Evolutionary conservation across 2,329 filamentous ascomycete species (phyloP), one percentile per base, ranked within the genome.

Genomic region (Davidsoniella eucalypti): DNA sequence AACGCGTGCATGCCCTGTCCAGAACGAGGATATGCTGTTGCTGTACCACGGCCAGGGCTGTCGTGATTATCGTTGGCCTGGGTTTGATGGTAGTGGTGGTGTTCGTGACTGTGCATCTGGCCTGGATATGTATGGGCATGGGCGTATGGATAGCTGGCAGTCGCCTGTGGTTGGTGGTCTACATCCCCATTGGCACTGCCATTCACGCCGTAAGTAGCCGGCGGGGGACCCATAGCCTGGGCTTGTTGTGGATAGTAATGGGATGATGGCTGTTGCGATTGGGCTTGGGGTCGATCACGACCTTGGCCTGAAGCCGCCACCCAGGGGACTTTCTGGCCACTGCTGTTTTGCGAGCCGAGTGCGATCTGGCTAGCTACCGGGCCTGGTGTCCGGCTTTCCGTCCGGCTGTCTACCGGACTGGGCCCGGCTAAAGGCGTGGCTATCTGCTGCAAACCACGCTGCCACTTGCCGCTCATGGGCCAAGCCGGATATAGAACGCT

Each of bases 401-500:
- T 9, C 29, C 2, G 16, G 3, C 12, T 23, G 12, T 52, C 49
- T 5, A 25, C 47, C 2, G 45, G 43, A 37, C 49, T 56, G 2
- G 51, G 29, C 2, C 52, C 54, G 2, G 53, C 48, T 9, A 54
- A 37, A 5, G 56, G 56, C 16, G 55, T 56, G 14, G 56, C 52
- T 16, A 56, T 56, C 26, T 55, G 51, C 44, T 56, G 56, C 23
- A 58, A 26, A 4, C 56, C 29, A 9, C 29, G 29, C 29, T 33
- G 55, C 57, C 56, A 58, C 29, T 52, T 53, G 5, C 51, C 50
- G 44, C 56, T 58, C 10, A 56, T 56, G 4, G 56, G 59, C 59
- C 58, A 61, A 2, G 58, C 57, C 23, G 55, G 52, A 41, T 60
- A 56, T 3, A 62, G 50, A 12, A 56, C 56, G 2, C 50, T 55